These are phyloP conservation scores for Rhynchospora tenuis DNA, from an alignment of 176 grass and related monocot species.

Conservation along the genomic window DNA sequence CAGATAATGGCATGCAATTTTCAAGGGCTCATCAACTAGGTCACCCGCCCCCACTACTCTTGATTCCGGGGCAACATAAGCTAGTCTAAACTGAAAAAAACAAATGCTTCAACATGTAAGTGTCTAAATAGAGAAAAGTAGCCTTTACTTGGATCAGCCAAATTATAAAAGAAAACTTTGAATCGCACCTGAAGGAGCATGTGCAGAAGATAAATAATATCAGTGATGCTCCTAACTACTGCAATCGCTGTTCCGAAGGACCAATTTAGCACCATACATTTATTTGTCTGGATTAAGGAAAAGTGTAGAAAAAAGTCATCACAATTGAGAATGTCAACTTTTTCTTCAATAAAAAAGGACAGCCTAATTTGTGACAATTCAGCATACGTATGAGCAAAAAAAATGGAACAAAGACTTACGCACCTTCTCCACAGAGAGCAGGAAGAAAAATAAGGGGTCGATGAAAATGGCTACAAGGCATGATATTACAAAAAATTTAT, in stretches of 20 bases:
- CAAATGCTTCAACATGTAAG: slow-evolving; percentile 9
- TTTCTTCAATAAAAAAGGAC: not conserved
- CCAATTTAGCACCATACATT: slow-evolving; percentile 88
- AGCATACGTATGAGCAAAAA: not conserved
- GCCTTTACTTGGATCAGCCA: not conserved
- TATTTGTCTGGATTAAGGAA: slow-evolving; percentile 39
- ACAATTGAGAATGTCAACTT: not conserved
- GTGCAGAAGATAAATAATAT: slow-evolving; percentile 87
- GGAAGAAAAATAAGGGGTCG: slow-evolving; percentile 86
- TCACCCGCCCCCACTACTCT: slow-evolving; percentile 87
- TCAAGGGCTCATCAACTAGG: slow-evolving; percentile 77
- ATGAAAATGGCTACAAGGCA: slow-evolving; percentile 90
- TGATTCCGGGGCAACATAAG: slow-evolving; percentile 92
- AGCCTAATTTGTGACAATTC: not conserved
- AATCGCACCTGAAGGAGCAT: slow-evolving; percentile 89
- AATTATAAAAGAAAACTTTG: not conserved
- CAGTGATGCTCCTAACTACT: slow-evolving; percentile 77
- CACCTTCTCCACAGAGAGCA: slow-evolving; percentile 66
- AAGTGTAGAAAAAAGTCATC: slow-evolving; percentile 3
- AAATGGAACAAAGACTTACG: not conserved
- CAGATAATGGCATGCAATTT: slow-evolving; percentile 83
- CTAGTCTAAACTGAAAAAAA: slow-evolving; percentile 79
- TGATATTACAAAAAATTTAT: slow-evolving; percentile 94
- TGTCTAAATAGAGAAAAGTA: not conserved
- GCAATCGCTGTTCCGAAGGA: slow-evolving; percentile 59